Evolutionary conservation across 2,329 filamentous ascomycete species (phyloP), one percentile per base, ranked within the genome.

Genomic region (Blastomyces silverae): DNA sequence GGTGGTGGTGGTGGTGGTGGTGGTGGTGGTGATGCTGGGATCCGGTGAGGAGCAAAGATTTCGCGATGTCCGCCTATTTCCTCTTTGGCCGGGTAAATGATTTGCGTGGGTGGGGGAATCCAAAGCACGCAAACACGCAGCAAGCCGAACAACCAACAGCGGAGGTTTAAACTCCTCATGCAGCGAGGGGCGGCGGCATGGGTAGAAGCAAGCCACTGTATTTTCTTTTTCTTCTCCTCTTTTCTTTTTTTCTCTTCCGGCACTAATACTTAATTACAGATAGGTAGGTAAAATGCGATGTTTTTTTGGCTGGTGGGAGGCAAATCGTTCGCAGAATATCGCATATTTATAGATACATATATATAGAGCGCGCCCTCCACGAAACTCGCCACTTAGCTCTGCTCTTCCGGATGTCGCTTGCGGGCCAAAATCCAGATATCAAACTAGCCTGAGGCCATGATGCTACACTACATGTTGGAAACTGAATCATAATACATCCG

Each of bases 11-110:
- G n/a, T n/a, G n/a, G n/a, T n/a, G n/a, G n/a, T 44, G 42, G 42
- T 44, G 11, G 42, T 31, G 2, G 31, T 34, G 34, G 7, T 34
- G 34, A 2, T 31, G 58, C 46, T 17, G 22, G 28, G 59, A 61
- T 17, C 25, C 25, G 42, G 59, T 22, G 25, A 61, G 59, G 5
- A 25, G 17, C 20, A 42, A 61, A 61, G 59, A 61, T 28, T 61
- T 46, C 17, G 55, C 34, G 56, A 25, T 44, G 37, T 22, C 37
- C n/a, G 37, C 37, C 37, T 25, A 37, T 15, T 58, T n/a, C 2
- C 28, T 31, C 28, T 31, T 2, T 31, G 37, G 22, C 56, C 55
- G 55, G 55, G 25, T 31, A 57, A 57, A 5, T 37, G 17, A 31
- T 25, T 31, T 25, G 31, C 8, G 1, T 52, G 48, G 48, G 22